Base-by-base conservation (phyloP, 495 filamentous ascomycete genomes). In the Aspergillus cavernicola region DNA sequence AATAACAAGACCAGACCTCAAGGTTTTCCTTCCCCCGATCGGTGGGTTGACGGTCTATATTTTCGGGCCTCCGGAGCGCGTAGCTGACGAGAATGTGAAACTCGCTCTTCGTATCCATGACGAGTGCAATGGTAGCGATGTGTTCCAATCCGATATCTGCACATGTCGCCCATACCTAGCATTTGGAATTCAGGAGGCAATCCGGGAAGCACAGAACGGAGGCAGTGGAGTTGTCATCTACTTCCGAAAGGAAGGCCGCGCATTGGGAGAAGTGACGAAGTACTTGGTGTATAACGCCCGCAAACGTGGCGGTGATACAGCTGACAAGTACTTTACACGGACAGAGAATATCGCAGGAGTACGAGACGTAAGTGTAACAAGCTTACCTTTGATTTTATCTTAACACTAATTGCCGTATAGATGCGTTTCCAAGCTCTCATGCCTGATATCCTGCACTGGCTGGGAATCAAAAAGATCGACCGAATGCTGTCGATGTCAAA, bases 381-480 rank as follows among this genome's bases (percentile, higher is more conserved):
- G 18, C 4, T 26, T 12, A 26, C 11, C 7, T 8, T 29, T 38
- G 2, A 6, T 18, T 44, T n/a, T n/a, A 18, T 13, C 33, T 38
- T 46, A 13, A 55, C 29, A 0, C 49, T 53, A 31, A 53, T 8
- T 19, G 11, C 5, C 31, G 28, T 33, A n/a, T 40, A 71, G 67
- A 98, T 98, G 93, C 85, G 93, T 52, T 98, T 98, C 79, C 93
- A 98, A 78, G 91, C 92, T n/a, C 76, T 98, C 52, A 98, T 98
- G 93, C 93, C 93, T 29, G 92, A 96, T 65, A 92, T 97, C 59
- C 82, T 98, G 38, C 93, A 98, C 71, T 98, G 93, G 93, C 81
- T 98, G 15, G 93, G 93, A 54, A 96, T 98, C 63, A 95, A 86
- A 71, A 97, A 97, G 79, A 97, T 98, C 66, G 93, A 97, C 69